These are phyloP conservation scores for Solanum pimpinellifolium DNA, from an alignment of 257 asterid genomes.

Conservation along the genomic window DNA sequence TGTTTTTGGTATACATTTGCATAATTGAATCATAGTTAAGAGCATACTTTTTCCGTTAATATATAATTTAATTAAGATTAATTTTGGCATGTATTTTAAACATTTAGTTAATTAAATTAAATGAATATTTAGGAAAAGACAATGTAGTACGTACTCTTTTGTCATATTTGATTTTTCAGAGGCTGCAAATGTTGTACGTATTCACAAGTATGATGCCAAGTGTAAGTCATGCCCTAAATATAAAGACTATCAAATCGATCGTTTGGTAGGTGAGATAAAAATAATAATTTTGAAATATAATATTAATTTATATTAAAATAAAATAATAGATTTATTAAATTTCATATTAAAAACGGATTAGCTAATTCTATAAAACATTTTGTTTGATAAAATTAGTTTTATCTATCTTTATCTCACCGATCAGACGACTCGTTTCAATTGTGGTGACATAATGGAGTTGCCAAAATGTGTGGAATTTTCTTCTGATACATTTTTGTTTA, in stretches of 20 bases:
- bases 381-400: not conserved
- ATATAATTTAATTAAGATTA: too few species aligned
- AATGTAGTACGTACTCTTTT: not conserved
- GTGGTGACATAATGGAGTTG: not conserved
- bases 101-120: too few species aligned
- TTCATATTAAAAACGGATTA: too few species aligned
- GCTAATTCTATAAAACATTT: too few species aligned
- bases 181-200: not conserved
- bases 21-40: not conserved
- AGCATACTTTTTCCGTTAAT: not conserved
- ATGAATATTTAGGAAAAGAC: not conserved
- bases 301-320: not conserved
- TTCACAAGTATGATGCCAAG: not conserved
- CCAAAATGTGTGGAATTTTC: not conserved
- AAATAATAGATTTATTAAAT: not conserved
- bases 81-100: not conserved
- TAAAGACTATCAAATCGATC: not conserved
- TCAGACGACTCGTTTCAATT: not conserved
- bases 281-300: not conserved
- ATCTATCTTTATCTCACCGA: not conserved
- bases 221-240: not conserved
- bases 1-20: too few species aligned
- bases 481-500: not conserved
- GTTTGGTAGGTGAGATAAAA: not conserved
- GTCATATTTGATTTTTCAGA: not conserved